Base-by-base conservation (phyloP, 2,329 filamentous ascomycete species). In the Chaetothyriales sp. region DNA sequence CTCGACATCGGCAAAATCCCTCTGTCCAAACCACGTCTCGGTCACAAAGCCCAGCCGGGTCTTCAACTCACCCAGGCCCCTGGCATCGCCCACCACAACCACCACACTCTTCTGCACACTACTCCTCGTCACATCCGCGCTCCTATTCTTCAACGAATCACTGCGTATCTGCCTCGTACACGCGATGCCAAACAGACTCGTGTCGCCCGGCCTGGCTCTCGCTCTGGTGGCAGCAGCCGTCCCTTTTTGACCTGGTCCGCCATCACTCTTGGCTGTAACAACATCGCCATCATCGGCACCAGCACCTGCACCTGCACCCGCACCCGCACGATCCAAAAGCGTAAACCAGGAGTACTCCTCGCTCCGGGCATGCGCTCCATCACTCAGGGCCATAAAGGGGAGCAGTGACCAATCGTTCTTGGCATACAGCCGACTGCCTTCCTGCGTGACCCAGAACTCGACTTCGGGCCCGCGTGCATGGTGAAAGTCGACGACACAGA, bases 281-380 rank as follows among this genome's bases (percentile, higher is more conserved):
- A n/a, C 7, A 4, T 33, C 18, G 9, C 18, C 19, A 2, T 40
- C 40, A 25, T 60, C 55, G 25, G 19, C 43, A 28, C 13, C 49
- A 8, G 70, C 71, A 46, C n/a, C n/a, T n/a, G n/a, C n/a, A n/a
- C n/a, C n/a, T n/a, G n/a, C n/a, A n/a, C n/a, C n/a, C n/a, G 66
- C 66, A 55, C 70, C 70, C 10, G 46, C 20, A 19, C 50, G 52
- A 50, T 81, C 80, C 53, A 88, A 77, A 49, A 98, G 81, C 7
- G 90, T 97, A 67, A 98, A 98, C 72, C 98, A 98, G 49, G 89
- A 95, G 73, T 97, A 98, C 70, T 97, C 92, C 70, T 98, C 92
- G 53, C 84, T 85, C 71, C 76, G 92, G 82, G 89, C 82, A 74
- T 98, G 92, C 50, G 92, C 92, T 50, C 92, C 92, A 66, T 98